Evolutionary conservation across 331 rosid genomes (phyloP), one percentile per base, ranked within the genome.

Genomic region (Rosa hybrid): DNA sequence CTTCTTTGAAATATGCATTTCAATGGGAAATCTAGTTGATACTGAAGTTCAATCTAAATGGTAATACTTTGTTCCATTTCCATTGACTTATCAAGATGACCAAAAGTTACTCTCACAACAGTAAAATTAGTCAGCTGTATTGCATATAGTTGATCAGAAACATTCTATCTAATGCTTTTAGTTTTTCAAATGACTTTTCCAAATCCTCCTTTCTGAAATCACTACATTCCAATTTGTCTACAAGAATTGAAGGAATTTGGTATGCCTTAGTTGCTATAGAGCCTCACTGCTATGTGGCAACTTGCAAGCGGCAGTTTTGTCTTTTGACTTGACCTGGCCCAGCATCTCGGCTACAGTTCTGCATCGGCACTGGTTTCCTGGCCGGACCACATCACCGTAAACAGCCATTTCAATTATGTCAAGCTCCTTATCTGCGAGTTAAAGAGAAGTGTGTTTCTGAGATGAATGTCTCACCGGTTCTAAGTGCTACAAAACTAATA

Each of bases 351-450:
- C 98, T 53, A 90, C 85, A 13, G 97, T 93, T 85, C 90, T 88
- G 87, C 98, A 93, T 14, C 97, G 89, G 82, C 99, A 95, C 72
- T 93, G 89, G 78, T 91, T 93, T 82, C 98, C 98, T 41, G 97
- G 97, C 50, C 99, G 84, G 70, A 89, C 59, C 76, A 91, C 99
- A 70, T 95, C 97, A 2, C 99, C 98, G n/a, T 93, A 93, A 44
- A 95, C 94, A 59, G 98, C 99, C 99, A 95, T 95, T 86, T 95
- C 99, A 48, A 95, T 90, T 77, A 95, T 78, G 83, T 93, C 99
- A 0, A 95, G 96, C 86, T 91, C 99, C 90, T 87, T 96, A 68
- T 96, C 98, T 96, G 92, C 79, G 77, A 77, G 42, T 78, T 63
- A 78, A 72, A 71, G 39, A 34, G 39, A 34, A 34, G 39, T 34